phyloP scores from a whole-genome alignment of 768 basidiomycete species.

The Hydnum rufescens region DNA sequence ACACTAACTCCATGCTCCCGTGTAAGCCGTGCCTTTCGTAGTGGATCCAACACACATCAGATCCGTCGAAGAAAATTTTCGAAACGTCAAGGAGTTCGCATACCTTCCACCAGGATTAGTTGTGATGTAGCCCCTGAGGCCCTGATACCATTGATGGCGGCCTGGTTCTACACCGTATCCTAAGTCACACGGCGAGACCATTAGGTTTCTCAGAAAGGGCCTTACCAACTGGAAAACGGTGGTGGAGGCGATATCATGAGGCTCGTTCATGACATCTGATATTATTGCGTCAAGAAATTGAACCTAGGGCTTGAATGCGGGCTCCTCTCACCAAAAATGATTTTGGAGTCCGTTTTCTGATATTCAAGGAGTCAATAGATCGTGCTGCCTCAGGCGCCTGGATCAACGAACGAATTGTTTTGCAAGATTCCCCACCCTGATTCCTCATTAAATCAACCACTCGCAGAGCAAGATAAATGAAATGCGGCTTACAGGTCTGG shows the following conservation, averaged over 20 bases:
- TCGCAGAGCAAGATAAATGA: neutral
- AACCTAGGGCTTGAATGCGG: too few species aligned
- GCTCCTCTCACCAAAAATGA: too few species aligned
- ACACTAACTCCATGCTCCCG: too few species aligned
- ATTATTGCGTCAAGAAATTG: too few species aligned
- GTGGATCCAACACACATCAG: too few species aligned
- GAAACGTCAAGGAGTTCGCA: neutral
- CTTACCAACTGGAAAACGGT: slow-evolving; percentile 31
- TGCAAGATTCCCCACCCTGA: slow-evolving; percentile 31
- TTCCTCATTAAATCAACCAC: slow-evolving; percentile 4
- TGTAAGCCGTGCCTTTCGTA: too few species aligned
- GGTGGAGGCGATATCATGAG: slow-evolving; percentile 34
- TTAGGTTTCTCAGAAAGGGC: slow-evolving; percentile 3
- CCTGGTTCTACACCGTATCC: slow-evolving; percentile 29
- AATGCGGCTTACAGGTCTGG: slow-evolving; percentile 13
- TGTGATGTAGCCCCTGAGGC: slow-evolving; percentile 34
- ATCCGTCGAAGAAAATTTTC: neutral
- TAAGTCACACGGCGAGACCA: slow-evolving; percentile 1
- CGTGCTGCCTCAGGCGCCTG: too few species aligned
- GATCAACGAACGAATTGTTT: slow-evolving; percentile 27
- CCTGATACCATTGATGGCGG: slow-evolving; percentile 45
- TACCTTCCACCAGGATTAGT: slow-evolving; percentile 24
- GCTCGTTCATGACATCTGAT: slow-evolving; percentile 50
- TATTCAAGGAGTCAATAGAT: slow-evolving; percentile 11
- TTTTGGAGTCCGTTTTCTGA: slow-evolving; percentile 22